These are phyloP conservation scores for Leishmania guyanensis DNA, from an alignment of 208 protist species.

Conservation along the genomic window DNA sequence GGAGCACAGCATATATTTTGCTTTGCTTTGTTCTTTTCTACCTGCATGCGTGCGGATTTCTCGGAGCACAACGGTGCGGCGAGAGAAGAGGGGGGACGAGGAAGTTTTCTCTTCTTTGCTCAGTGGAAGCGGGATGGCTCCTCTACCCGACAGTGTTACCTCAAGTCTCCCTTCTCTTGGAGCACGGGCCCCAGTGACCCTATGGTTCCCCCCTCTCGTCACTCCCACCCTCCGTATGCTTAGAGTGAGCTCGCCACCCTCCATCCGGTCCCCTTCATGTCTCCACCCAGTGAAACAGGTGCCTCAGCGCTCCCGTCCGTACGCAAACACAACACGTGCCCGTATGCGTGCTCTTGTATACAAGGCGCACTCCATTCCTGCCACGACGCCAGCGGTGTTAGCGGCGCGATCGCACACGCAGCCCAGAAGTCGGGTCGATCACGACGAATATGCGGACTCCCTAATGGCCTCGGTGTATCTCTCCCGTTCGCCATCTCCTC, in stretches of 20 bases:
- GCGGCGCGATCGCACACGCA: not conserved
- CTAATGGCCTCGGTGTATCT: not conserved
- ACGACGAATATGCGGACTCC: not conserved
- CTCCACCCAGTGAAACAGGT: not conserved
- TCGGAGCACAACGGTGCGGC: not conserved
- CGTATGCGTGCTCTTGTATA: not conserved
- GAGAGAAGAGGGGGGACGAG: not conserved
- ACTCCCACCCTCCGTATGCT: not conserved
- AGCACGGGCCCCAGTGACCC: not conserved
- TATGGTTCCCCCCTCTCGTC: not conserved
- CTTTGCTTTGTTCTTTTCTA: not conserved
- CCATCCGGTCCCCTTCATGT: not conserved
- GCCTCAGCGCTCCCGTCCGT: not conserved
- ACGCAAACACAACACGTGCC: slow-evolving; percentile 1
- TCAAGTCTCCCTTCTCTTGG: not conserved
- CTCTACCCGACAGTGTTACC: not conserved
- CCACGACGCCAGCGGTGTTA: not conserved
- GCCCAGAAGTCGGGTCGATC: not conserved
- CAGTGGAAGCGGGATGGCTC: not conserved
- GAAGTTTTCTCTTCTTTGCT: not conserved
- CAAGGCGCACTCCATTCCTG: not conserved
- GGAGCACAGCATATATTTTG: not conserved
- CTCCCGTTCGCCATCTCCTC: not conserved
- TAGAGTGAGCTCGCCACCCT: not conserved
- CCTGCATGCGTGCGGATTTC: not conserved